phyloP scores from a whole-genome alignment of 2,329 filamentous ascomycete species.

The Pseudodiploospora longispora region DNA sequence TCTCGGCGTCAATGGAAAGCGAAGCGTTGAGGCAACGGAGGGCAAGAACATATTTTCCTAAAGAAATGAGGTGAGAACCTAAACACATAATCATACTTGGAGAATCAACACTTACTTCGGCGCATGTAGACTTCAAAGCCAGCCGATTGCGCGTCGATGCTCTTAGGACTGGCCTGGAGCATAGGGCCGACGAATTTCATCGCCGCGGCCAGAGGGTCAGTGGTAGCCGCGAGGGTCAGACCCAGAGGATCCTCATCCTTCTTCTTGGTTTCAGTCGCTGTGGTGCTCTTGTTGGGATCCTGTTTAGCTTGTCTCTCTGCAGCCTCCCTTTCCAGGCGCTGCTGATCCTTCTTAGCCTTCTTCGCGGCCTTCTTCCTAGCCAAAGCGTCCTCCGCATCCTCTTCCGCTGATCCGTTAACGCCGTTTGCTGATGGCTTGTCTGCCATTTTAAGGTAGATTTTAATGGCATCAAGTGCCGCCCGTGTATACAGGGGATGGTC shows the following conservation, averaged over 20 bases:
- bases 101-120: constrained; percentile 53
- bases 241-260: constrained; percentile 86
- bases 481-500: constrained; percentile 90
- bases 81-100: neutral
- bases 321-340: constrained; percentile 62
- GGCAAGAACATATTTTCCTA: constrained; percentile 82
- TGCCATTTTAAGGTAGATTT: constrained; percentile 69
- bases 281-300: constrained; percentile 71
- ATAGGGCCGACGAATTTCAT: constrained; percentile 79
- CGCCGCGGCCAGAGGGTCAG: constrained; percentile 75
- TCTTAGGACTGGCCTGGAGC: constrained; percentile 73
- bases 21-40: constrained; percentile 77
- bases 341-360: constrained; percentile 74
- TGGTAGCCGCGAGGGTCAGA: constrained; percentile 68
- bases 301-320: constrained; percentile 71
- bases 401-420: constrained; percentile 47
- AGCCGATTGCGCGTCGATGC: constrained; percentile 70
- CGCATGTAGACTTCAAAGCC: constrained; percentile 88
- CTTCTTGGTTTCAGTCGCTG: constrained; percentile 66
- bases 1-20: constrained; percentile 56
- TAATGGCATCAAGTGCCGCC: constrained; percentile 72
- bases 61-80: constrained; percentile 3
- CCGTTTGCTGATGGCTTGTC: constrained; percentile 65
- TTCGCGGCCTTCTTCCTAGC: constrained; percentile 83
- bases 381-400: constrained; percentile 46